A percentile compares a stretch with the other conserved stretches of the same genome.
Evolutionary conservation across 768 basidiomycete genomes (phyloP).

Genomic region (Leccinum barrowsii): DNA sequence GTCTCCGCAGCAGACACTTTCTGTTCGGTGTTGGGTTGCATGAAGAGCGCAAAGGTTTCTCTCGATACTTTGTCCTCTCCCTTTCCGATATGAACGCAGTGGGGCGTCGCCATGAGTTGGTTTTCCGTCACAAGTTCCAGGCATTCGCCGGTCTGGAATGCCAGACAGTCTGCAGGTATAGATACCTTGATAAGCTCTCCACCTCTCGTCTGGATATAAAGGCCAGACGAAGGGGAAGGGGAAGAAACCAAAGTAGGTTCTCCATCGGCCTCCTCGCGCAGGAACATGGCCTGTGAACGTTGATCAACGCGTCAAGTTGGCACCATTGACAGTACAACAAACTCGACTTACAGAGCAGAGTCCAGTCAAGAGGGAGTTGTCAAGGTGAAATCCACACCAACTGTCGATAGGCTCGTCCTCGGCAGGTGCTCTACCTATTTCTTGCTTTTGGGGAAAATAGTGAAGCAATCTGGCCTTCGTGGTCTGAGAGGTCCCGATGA

Average conservation of each 20-base stretch:
- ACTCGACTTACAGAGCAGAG: constrained; percentile 69
- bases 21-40: constrained; percentile 85
- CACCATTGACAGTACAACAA: not conserved
- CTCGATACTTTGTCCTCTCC: constrained; percentile 55
- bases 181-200: constrained; percentile 76
- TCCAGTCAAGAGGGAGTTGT: constrained; percentile 88
- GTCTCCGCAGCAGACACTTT: constrained; percentile 66
- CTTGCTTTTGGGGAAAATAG: constrained; percentile 77
- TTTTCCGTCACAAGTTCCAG: constrained; percentile 84
- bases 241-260: constrained; percentile 52
- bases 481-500: constrained; percentile 76
- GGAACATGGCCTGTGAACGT: constrained; percentile 70
- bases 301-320: constrained; percentile 3
- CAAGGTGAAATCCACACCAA: constrained; percentile 95
- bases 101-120: constrained; percentile 85
- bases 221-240: constrained; percentile 75
- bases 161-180: constrained; percentile 81
- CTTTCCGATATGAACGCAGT: constrained; percentile 81
- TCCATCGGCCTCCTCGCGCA: constrained; percentile 44
- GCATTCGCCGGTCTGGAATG: constrained; percentile 97
- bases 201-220: constrained; percentile 88
- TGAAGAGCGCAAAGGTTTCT: constrained; percentile 87
- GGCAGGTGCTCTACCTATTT: constrained; percentile 25
- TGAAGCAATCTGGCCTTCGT: constrained; percentile 94
- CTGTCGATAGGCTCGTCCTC: constrained; percentile 74